Conservation (phyloP, 139 green algal species). For the Mesostigma viride region DNA sequence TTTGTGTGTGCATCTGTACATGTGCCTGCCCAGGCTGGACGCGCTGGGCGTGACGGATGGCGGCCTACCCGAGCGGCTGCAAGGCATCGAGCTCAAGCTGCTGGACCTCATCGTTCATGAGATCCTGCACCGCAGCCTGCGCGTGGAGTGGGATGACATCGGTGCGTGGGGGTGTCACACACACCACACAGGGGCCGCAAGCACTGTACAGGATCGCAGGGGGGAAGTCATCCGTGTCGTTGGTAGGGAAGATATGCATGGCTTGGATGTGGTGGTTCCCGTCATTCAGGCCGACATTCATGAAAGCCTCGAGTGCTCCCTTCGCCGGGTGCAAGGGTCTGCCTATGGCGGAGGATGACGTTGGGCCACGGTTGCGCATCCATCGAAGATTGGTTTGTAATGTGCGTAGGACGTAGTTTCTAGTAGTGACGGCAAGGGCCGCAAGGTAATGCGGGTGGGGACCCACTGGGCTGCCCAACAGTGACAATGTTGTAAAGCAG, state of each 20-base stretch:
- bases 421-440: too few species aligned
- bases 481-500: too few species aligned
- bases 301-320: background rate
- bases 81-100: slow-evolving; percentile 22
- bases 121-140: slow-evolving; percentile 14
- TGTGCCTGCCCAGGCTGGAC: slow-evolving; percentile 27
- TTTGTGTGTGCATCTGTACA: too few species aligned
- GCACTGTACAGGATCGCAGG: background rate
- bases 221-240: background rate
- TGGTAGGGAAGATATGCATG: background rate
- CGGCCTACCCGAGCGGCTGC: slow-evolving; percentile 17
- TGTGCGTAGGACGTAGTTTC: too few species aligned
- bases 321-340: background rate
- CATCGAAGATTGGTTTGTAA: too few species aligned
- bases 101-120: slow-evolving; percentile 28
- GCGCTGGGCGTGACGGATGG: slow-evolving; percentile 15
- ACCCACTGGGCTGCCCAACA: too few species aligned
- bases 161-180: too few species aligned
- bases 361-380: too few species aligned
- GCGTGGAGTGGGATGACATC: slow-evolving; percentile 22
- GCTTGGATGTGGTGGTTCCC: background rate
- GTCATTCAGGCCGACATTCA: background rate
- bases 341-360: background rate
- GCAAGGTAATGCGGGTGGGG: too few species aligned
- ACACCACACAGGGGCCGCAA: background rate